phyloP scores from a whole-genome alignment of 805 yeast species.

The Saccharomycopsis synnaedendra region DNA sequence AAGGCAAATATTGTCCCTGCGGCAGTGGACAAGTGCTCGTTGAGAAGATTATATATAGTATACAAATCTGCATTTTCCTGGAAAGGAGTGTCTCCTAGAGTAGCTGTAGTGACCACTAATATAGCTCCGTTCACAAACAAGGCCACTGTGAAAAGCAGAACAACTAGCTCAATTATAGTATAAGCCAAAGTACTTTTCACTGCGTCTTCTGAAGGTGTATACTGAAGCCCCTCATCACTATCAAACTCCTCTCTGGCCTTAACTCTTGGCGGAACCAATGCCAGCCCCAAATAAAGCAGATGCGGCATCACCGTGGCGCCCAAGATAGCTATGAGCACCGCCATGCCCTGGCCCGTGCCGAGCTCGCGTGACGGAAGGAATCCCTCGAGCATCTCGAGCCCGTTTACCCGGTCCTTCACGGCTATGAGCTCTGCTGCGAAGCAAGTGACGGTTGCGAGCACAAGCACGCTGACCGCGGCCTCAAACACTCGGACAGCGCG shows the following conservation, averaged over 20 bases:
- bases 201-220: constrained; percentile 71
- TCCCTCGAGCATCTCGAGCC: constrained; percentile 56
- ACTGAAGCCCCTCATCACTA: constrained; percentile 30
- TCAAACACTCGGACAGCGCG: constrained; percentile 71
- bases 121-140: constrained; percentile 89
- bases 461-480: constrained; percentile 64
- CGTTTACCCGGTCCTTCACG: constrained; percentile 43
- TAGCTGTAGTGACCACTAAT: constrained; percentile 84
- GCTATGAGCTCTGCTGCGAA: constrained; percentile 69
- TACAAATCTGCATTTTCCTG: constrained; percentile 73
- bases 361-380: constrained; percentile 43
- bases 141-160: constrained; percentile 78
- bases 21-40: constrained; percentile 61
- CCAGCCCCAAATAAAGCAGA: constrained; percentile 73
- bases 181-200: constrained; percentile 68
- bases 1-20: constrained; percentile 87
- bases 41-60: constrained; percentile 64
- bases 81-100: constrained; percentile 31
- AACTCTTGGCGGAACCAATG: constrained; percentile 76
- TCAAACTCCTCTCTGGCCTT: constrained; percentile 31
- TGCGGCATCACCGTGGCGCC: constrained; percentile 98
- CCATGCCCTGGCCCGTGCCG: constrained; percentile 56
- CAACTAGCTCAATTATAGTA: constrained; percentile 72
- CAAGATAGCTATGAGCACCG: constrained; percentile 68
- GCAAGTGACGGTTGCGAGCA: constrained; percentile 74